A percentile compares a stretch with the other conserved stretches of the same genome.
Evolutionary conservation across 495 filamentous ascomycete species (phyloP).

Genomic region (Penicillium egyptiacum): DNA sequence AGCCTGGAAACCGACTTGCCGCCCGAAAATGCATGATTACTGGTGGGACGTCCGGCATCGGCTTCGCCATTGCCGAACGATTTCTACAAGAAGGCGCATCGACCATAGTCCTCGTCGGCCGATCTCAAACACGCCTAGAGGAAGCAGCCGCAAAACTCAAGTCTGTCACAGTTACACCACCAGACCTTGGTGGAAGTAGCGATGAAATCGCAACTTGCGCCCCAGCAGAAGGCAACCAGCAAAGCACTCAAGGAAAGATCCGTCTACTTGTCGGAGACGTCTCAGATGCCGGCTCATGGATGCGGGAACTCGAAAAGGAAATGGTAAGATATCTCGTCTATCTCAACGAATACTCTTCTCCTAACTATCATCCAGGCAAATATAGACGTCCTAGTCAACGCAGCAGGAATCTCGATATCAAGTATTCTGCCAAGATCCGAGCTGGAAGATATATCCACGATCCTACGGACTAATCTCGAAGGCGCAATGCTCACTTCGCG

Average conservation of each 20-base stretch:
- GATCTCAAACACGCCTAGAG: conserved; percentile 42
- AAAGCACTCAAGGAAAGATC: conserved; percentile 17
- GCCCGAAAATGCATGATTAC: conserved; percentile 58
- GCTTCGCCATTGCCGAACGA: conserved; percentile 63
- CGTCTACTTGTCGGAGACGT: conserved; percentile 50
- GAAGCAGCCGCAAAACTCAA: conserved; percentile 30
- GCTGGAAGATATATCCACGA: conserved; percentile 40
- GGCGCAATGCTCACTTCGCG: conserved; percentile 68
- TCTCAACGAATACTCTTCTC: too few relatives aligned
- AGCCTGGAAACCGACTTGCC: conserved; percentile 30
- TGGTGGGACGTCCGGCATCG: conserved; percentile 64
- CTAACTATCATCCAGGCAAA: conserved; percentile 26
- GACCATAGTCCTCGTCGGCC: conserved; percentile 55
- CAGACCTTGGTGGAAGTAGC: neutral
- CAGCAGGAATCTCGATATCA: conserved; percentile 66
- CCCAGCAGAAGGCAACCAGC: conserved; percentile 17
- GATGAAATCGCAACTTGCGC: conserved; percentile 22
- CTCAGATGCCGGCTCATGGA: conserved; percentile 45
- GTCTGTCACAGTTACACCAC: conserved; percentile 1
- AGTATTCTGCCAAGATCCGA: conserved; percentile 54
- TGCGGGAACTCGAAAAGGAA: conserved; percentile 40
- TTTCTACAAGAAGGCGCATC: conserved; percentile 64
- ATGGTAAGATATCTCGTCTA: conserved; percentile 33
- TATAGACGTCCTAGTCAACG: conserved; percentile 71
- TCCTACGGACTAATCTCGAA: conserved; percentile 68